Evolutionary conservation across 441 rosid species (phyloP), one percentile per base, ranked within the genome.

Genomic region (Hura crepitans): DNA sequence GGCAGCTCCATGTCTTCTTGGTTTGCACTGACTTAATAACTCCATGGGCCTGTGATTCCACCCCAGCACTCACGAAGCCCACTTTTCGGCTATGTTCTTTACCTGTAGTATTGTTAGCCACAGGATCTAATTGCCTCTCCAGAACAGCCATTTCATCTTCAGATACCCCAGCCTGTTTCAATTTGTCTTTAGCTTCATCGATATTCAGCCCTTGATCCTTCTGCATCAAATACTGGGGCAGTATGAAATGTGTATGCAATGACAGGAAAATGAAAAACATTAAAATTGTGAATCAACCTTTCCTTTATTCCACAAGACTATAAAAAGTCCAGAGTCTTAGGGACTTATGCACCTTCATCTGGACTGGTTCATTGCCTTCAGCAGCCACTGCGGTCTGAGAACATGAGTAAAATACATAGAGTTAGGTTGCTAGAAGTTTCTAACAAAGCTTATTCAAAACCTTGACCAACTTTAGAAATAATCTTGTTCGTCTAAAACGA

Each of bases 81-180:
- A 92, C 84, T 62, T 46, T 85, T 72, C 91, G 81, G 71, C 74
- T 74, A 68, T 64, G 69, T 25, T 94, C 95, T 72, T 84, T 87
- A 1, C 68, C 68, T 15, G 77, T 11, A 2, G 62, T 51, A 17
- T 74, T 74, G 31, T 68, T 81, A 70, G 72, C 78, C 4, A 78
- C 71, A 51, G 97, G 93, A 0, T 85, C 90, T 23, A 94, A 77
- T 71, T 91, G 96, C 81, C 92, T 88, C 83, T 92, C 99, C 4
- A 94, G 78, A 35, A 97, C 96, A 0, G 89, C 97, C 99, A 94
- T 94, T 74, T 94, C 96, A 66, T 94, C 97, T 33, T 91, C 98
- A 0, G 86, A 81, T 18, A 89, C 72, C 13, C 97, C 97, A 0
- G 97, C 97, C 69, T 73, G 81, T 77, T 90, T 94, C 82, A 92